phyloP scores from a whole-genome alignment of 2,329 filamentous ascomycete genomes.

The Monosporascus cannonballus region DNA sequence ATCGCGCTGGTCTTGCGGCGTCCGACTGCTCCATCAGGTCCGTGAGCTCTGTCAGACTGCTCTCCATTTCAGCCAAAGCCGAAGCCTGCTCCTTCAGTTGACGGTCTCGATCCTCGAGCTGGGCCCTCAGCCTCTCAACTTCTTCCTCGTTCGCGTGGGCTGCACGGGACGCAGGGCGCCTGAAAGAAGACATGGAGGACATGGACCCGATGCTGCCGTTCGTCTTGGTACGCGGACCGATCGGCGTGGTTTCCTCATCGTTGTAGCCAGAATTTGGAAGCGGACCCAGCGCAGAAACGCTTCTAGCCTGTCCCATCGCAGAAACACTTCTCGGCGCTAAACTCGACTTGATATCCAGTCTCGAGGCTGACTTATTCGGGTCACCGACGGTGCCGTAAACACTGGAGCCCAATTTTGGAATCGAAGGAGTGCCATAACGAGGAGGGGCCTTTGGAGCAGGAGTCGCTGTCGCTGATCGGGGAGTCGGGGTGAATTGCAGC shows the following conservation, averaged over 20 bases:
- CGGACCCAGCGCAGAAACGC: slow-evolving; percentile 52
- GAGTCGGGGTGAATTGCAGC: slow-evolving; percentile 55
- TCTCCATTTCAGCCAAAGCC: slow-evolving; percentile 82
- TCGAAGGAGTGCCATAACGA: slow-evolving; percentile 57
- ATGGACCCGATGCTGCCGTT: slow-evolving; percentile 50
- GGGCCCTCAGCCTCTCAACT: slow-evolving; percentile 62
- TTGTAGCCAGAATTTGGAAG: slow-evolving; percentile 35
- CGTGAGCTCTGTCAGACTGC: slow-evolving; percentile 39
- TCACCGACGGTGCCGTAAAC: slow-evolving; percentile 56
- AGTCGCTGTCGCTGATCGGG: slow-evolving; percentile 51
- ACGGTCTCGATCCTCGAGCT: slow-evolving; percentile 77
- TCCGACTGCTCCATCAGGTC: slow-evolving; percentile 59
- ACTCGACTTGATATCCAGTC: slow-evolving; percentile 43
- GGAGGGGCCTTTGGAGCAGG: slow-evolving; percentile 45
- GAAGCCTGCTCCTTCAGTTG: slow-evolving; percentile 85
- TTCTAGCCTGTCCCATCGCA: slow-evolving; percentile 51
- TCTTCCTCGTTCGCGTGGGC: slow-evolving; percentile 57
- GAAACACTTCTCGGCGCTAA: slow-evolving; percentile 54
- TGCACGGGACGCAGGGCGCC: slow-evolving; percentile 48
- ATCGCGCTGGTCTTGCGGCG: slow-evolving; percentile 32
- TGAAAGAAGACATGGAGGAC: slow-evolving; percentile 44
- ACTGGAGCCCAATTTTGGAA: slow-evolving; percentile 58
- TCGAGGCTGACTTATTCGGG: slow-evolving; percentile 49
- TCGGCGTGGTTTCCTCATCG: slow-evolving; percentile 53
- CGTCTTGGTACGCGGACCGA: slow-evolving; percentile 44